Conservation (phyloP, 192 early-diverging fungal species). For the Backusella morwellensis region DNA sequence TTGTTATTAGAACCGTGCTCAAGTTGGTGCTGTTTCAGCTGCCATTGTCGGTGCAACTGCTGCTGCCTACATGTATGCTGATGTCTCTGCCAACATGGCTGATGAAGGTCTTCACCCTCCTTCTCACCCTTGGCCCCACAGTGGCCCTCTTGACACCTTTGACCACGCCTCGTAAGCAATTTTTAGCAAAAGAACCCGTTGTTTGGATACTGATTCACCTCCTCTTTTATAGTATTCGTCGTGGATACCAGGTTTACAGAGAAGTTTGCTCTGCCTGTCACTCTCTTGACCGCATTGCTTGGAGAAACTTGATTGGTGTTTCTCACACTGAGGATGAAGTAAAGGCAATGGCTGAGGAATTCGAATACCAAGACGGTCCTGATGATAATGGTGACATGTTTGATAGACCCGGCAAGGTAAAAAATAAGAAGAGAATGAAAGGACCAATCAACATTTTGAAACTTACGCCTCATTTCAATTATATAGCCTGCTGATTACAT, state of each 20-base stretch:
- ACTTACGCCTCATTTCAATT: no score
- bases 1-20: constrained; percentile 29
- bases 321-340: constrained; percentile 91
- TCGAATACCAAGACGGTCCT: constrained; percentile 90
- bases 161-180: constrained; percentile 81
- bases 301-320: constrained; percentile 95
- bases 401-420: constrained; percentile 83
- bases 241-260: constrained; percentile 98
- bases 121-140: constrained; percentile 86
- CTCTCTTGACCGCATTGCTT: constrained; percentile 90
- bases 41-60: constrained; percentile 60
- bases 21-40: constrained; percentile 43
- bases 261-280: constrained; percentile 98
- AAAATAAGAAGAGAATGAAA: neutral
- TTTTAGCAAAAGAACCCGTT: no score
- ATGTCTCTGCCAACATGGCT: constrained; percentile 76
- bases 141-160: constrained; percentile 78
- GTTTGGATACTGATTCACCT: no score
- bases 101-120: constrained; percentile 93
- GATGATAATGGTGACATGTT: constrained; percentile 92
- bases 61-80: constrained; percentile 45
- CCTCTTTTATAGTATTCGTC: constrained; percentile 72
- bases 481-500: constrained; percentile 79
- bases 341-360: constrained; percentile 91
- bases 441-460: no score